A percentile compares a stretch with the other conserved stretches of the same genome.
phyloP scores from a whole-genome alignment of 768 basidiomycete genomes.

The Rickenella mellea region DNA sequence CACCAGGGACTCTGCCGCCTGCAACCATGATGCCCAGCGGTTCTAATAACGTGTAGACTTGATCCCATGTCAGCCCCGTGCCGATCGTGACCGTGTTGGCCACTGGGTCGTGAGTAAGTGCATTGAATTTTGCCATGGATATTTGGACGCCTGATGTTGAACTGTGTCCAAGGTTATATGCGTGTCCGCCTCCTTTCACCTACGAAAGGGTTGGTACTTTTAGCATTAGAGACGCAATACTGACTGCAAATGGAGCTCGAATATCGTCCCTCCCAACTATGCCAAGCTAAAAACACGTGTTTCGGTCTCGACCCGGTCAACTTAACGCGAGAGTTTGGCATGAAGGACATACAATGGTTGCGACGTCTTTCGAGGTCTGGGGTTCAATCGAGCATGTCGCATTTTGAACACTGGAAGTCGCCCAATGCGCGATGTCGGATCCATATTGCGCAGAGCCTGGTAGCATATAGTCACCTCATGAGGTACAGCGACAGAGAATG shows the following conservation, averaged over 20 bases:
- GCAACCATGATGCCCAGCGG: neutral
- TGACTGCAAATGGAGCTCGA: neutral
- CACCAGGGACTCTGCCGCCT: neutral
- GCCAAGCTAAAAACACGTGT: neutral
- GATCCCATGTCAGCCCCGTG: neutral
- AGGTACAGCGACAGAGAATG: too few species aligned
- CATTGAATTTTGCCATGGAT: neutral
- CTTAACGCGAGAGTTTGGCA: too few species aligned
- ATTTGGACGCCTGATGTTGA: neutral
- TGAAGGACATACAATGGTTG: constrained; percentile 8
- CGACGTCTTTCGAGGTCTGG: constrained; percentile 10
- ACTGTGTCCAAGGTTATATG: neutral
- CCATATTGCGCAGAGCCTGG: neutral
- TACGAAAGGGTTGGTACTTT: neutral
- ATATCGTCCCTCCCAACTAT: neutral
- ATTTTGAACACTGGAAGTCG: constrained; percentile 3
- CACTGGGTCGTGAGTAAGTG: neutral
- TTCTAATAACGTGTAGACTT: neutral
- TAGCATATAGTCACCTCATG: too few species aligned
- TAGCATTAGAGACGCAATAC: neutral
- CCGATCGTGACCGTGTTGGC: neutral
- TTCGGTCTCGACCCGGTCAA: too few species aligned
- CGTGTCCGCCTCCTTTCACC: neutral
- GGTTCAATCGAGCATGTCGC: constrained; percentile 14
- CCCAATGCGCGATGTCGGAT: constrained; percentile 7